Conservation (phyloP, 164 flowering plant genomes). For the Macadamia integrifolia region DNA sequence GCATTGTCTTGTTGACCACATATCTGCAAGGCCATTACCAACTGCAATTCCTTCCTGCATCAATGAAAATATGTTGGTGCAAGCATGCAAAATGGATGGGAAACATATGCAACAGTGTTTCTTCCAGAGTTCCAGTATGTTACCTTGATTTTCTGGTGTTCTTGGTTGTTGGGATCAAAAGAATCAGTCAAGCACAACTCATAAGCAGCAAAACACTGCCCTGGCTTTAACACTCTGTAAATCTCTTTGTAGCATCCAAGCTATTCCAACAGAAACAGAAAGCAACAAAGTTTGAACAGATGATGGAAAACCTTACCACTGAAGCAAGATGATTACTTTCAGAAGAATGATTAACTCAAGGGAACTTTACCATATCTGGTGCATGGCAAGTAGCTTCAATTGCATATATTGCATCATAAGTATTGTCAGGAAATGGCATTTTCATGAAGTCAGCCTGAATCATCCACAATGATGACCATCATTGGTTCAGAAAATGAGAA, state of each 20-base stretch:
- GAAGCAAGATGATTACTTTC: not conserved
- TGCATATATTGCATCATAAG: conserved; percentile 91
- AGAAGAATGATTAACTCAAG: conserved; percentile 1
- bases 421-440: conserved; percentile 83
- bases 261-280: conserved; percentile 25
- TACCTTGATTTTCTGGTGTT: conserved; percentile 89
- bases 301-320: not conserved
- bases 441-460: conserved; percentile 98
- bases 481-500: not conserved
- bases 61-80: conserved; percentile 2
- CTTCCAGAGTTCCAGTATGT: not conserved
- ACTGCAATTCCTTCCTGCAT: conserved; percentile 81
- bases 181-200: conserved; percentile 99
- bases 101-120: not conserved
- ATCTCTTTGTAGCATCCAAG: conserved; percentile 94
- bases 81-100: not conserved
- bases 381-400: conserved; percentile 99
- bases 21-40: conserved; percentile 94
- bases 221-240: conserved; percentile 90
- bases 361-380: conserved; percentile 77
- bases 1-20: conserved; percentile 65
- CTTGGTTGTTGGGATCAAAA: conserved; percentile 67
- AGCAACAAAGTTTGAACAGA: not conserved
- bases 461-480: conserved; percentile 2
- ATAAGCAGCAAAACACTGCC: conserved; percentile 90